Percentiles rank a stretch among this genome's conserved stretches.
These are phyloP conservation scores for Monosporascus sp. DNA, from an alignment of 2,329 filamentous ascomycete genomes.

Conservation along the genomic window DNA sequence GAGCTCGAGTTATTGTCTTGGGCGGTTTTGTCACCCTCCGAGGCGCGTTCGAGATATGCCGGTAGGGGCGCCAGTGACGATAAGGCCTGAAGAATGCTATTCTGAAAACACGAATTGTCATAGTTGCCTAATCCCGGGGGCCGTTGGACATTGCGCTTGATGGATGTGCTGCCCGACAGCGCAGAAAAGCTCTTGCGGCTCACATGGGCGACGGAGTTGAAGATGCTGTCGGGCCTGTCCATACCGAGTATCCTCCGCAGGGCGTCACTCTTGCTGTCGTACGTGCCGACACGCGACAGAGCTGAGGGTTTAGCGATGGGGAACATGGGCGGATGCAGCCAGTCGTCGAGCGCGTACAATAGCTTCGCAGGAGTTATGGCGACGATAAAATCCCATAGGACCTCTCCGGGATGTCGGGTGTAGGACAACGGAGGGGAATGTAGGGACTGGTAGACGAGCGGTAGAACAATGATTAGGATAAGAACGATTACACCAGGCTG, in stretches of 20 bases:
- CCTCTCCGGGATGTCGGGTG: constrained; percentile 34
- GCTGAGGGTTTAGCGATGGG: constrained; percentile 30
- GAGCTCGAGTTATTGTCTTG: constrained; percentile 29
- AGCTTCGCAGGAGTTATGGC: constrained; percentile 50
- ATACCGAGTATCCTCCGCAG: constrained; percentile 60
- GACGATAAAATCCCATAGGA: constrained; percentile 59
- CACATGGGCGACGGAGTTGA: constrained; percentile 53
- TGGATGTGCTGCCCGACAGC: constrained; percentile 40
- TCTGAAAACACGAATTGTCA: constrained; percentile 97
- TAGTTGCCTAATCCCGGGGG: constrained; percentile 77
- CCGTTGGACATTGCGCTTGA: constrained; percentile 35
- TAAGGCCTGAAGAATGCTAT: constrained; percentile 84
- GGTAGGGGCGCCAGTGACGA: constrained; percentile 68
- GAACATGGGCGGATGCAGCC: constrained; percentile 43
- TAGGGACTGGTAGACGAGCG: constrained; percentile 31
- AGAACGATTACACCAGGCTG: constrained; percentile 32
- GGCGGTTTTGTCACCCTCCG: constrained; percentile 22
- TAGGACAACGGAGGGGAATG: constrained; percentile 20
- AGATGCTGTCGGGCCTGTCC: constrained; percentile 46
- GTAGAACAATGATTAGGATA: constrained; percentile 27
- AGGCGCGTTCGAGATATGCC: constrained; percentile 52
- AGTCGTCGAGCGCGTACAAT: constrained; percentile 52
- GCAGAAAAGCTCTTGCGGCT: constrained; percentile 51
- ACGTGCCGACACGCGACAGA: constrained; percentile 33
- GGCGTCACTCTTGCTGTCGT: constrained; percentile 58